These are phyloP conservation scores for Tricholoma furcatifolium DNA, from an alignment of 768 basidiomycete species.

Conservation along the genomic window DNA sequence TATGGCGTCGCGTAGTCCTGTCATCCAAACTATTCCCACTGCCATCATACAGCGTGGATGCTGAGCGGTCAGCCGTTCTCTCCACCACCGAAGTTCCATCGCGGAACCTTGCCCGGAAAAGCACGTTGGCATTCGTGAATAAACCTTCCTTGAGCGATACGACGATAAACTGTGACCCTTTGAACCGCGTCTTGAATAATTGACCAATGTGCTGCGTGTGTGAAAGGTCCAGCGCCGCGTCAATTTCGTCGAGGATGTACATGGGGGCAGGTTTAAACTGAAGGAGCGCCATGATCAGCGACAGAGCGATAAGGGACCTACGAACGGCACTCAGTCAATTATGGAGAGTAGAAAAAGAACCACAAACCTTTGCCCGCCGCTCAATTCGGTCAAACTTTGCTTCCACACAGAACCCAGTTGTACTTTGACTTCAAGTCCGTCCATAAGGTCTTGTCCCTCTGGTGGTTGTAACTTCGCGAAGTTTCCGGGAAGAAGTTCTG, in stretches of 20 bases:
- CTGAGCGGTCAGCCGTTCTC: conserved; percentile 67
- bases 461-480: conserved; percentile 94
- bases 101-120: conserved; percentile 90
- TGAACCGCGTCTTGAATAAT: conserved; percentile 96
- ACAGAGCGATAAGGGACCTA: conserved; percentile 96
- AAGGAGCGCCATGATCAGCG: conserved; percentile 97
- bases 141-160: conserved; percentile 96
- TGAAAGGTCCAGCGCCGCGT: conserved; percentile 93
- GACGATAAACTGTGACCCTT: conserved; percentile 97
- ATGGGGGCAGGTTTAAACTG: conserved; percentile 99
- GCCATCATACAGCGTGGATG: conserved; percentile 43
- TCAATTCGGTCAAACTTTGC: conserved; percentile 93
- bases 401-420: conserved; percentile 96
- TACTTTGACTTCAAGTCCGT: conserved; percentile 97
- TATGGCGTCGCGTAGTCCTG: conserved; percentile 28
- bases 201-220: conserved; percentile 98
- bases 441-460: conserved; percentile 89
- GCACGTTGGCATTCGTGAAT: conserved; percentile 95
- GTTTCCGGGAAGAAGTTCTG: conserved; percentile 92
- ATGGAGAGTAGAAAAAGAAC: neutral
- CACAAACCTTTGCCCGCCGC: conserved; percentile 90
- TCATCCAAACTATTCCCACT: conserved; percentile 26
- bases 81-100: conserved; percentile 94
- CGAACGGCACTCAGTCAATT: neutral
- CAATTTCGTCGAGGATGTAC: conserved; percentile 99